These are phyloP conservation scores for Neurospora sp. DNA, from an alignment of 495 filamentous ascomycete genomes.

Conservation along the genomic window DNA sequence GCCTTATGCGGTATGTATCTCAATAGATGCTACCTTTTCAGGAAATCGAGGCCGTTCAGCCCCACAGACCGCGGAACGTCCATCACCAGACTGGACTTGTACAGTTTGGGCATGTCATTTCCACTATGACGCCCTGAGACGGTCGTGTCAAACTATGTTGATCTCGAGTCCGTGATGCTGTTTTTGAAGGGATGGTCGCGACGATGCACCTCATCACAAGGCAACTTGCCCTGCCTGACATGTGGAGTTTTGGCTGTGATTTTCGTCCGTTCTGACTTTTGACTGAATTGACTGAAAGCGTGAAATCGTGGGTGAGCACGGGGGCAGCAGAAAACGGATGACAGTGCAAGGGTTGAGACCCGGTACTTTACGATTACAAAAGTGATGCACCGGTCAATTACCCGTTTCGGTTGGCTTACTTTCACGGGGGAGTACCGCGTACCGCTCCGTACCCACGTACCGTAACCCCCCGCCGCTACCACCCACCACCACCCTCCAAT, in stretches of 20 bases:
- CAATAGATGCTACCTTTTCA: not conserved
- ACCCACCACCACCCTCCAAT: not conserved
- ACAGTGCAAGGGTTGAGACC: not conserved
- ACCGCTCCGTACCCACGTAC: not conserved
- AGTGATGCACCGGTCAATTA: not conserved
- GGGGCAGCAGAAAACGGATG: not conserved
- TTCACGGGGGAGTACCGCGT: not conserved
- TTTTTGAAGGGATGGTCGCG: not conserved
- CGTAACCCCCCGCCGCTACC: not conserved
- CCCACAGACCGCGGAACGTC: not conserved
- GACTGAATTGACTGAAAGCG: not conserved
- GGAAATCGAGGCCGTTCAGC: not conserved
- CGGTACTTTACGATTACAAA: not conserved
- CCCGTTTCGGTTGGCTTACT: not conserved
- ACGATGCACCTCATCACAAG: not conserved
- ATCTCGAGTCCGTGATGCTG: not conserved
- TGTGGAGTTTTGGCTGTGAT: not conserved
- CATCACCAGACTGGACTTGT: not conserved
- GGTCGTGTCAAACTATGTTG: not conserved
- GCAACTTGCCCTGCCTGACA: not conserved
- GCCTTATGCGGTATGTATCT: conserved; percentile 2
- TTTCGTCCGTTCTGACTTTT: not conserved
- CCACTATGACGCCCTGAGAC: not conserved
- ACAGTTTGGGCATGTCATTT: not conserved
- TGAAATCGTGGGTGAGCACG: not conserved